Conservation (phyloP, 1,284 basidiomycete genomes). For the Apiotrichum domesticum region DNA sequence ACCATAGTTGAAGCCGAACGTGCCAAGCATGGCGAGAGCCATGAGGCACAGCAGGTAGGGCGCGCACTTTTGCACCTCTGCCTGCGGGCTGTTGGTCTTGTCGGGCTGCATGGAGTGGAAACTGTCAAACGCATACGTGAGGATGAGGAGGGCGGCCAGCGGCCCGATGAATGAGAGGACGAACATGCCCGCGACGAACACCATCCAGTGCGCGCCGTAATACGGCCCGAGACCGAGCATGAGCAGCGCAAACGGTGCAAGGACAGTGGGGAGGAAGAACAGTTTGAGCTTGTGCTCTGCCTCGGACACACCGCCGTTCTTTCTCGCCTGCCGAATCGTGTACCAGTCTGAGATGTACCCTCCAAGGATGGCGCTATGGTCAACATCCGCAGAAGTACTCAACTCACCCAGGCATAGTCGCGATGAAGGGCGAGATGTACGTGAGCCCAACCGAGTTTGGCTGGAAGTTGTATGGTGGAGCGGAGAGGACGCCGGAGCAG, state of each 20-base stretch:
- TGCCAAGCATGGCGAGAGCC: constrained; percentile 11
- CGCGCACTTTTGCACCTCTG: constrained; percentile 15
- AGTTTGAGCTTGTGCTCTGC: constrained; percentile 23
- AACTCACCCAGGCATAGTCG: neutral
- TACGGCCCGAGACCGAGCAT: constrained; percentile 27
- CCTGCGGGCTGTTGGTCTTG: constrained; percentile 9
- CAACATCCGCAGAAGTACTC: neutral
- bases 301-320: constrained; percentile 20
- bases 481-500: neutral
- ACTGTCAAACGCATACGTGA: constrained; percentile 24
- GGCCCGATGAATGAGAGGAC: constrained; percentile 19
- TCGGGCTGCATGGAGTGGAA: constrained; percentile 18
- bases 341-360: constrained; percentile 12
- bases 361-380: constrained; percentile 9
- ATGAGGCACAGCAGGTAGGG: constrained; percentile 11
- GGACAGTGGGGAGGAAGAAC: constrained; percentile 15
- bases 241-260: constrained; percentile 17
- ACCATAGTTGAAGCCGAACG: constrained; percentile 14
- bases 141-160: constrained; percentile 13
- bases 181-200: constrained; percentile 19
- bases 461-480: neutral
- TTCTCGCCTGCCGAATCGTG: constrained; percentile 9
- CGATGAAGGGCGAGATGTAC: neutral
- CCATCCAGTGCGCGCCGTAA: constrained; percentile 25
- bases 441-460: neutral